A percentile compares a stretch with the other conserved stretches of the same genome.
These are phyloP conservation scores for Rhodotorula sp. DNA, from an alignment of 1,284 basidiomycete genomes.

Conservation along the genomic window DNA sequence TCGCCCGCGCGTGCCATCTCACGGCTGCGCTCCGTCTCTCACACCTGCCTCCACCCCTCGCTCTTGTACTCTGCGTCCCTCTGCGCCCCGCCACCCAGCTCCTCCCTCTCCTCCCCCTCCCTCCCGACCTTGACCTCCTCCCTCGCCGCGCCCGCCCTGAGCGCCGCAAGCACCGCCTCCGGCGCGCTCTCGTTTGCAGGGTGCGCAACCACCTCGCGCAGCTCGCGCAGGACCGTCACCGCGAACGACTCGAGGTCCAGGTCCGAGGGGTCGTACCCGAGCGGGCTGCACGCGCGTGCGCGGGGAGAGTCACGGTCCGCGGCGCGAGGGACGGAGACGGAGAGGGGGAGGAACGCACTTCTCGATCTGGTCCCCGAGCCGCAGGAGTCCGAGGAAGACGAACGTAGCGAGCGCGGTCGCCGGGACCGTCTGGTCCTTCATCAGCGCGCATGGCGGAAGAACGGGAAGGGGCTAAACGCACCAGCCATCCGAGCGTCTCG, in stretches of 20 bases:
- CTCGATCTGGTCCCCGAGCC: conserved; percentile 63
- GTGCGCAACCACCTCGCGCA: conserved; percentile 67
- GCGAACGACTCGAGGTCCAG: conserved; percentile 61
- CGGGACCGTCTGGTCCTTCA: conserved; percentile 8
- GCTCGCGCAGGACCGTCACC: conserved; percentile 50
- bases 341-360: conserved; percentile 49
- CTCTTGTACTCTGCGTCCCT: conserved; percentile 59
- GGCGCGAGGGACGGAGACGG: neutral
- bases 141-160: neutral
- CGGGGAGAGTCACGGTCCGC: neutral
- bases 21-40: neutral
- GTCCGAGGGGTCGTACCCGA: conserved; percentile 61
- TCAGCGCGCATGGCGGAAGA: neutral
- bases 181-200: conserved; percentile 41
- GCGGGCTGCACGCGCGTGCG: conserved; percentile 57
- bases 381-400: conserved; percentile 59
- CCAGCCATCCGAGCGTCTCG: conserved; percentile 55
- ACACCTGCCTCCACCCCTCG: conserved; percentile 11
- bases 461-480: neutral
- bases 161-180: neutral
- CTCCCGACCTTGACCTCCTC: neutral
- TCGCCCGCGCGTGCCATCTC: no score
- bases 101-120: neutral
- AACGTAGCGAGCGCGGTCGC: conserved; percentile 32
- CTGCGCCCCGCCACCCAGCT: conserved; percentile 51